These are phyloP conservation scores for Lomentospora prolificans DNA, from an alignment of 2,329 filamentous ascomycete genomes.

Conservation along the genomic window DNA sequence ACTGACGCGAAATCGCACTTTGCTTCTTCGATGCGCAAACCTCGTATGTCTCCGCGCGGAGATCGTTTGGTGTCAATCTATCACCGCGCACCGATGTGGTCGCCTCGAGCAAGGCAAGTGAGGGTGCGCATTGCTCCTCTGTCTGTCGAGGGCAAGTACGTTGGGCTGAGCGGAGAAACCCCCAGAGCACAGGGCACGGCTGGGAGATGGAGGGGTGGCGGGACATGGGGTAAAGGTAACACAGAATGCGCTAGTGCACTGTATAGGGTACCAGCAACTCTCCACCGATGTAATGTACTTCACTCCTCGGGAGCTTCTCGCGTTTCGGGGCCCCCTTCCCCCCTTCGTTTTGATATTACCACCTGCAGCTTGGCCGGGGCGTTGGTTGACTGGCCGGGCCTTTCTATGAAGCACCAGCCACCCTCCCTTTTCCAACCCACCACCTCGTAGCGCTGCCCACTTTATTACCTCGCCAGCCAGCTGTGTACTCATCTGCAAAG, in stretches of 20 bases:
- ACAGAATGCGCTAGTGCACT: background rate
- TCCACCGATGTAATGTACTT: background rate
- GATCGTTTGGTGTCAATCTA: no score
- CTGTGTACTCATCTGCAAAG: no score
- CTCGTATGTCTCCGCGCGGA: no score
- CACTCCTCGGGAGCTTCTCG: background rate
- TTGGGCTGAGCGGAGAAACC: slow-evolving; percentile 1
- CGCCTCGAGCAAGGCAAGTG: background rate
- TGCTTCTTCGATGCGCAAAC: no score
- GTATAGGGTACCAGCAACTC: background rate
- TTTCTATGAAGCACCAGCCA: background rate
- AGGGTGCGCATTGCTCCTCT: no score
- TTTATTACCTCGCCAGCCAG: no score
- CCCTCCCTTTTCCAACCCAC: background rate
- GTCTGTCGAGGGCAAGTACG: background rate
- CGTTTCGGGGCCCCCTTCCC: background rate
- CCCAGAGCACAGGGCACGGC: slow-evolving; percentile 1
- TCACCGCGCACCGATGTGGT: background rate
- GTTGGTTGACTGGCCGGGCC: background rate
- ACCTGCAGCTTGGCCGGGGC: slow-evolving; percentile 1
- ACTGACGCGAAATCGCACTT: no score
- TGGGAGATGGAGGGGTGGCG: slow-evolving; percentile 2
- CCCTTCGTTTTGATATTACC: background rate
- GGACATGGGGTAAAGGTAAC: slow-evolving; percentile 2
- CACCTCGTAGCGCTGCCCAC: background rate